Evolutionary conservation across 176 grass and related monocot species (phyloP), one percentile per base, ranked within the genome.

Genomic region (Puccinellia tenuiflora): DNA sequence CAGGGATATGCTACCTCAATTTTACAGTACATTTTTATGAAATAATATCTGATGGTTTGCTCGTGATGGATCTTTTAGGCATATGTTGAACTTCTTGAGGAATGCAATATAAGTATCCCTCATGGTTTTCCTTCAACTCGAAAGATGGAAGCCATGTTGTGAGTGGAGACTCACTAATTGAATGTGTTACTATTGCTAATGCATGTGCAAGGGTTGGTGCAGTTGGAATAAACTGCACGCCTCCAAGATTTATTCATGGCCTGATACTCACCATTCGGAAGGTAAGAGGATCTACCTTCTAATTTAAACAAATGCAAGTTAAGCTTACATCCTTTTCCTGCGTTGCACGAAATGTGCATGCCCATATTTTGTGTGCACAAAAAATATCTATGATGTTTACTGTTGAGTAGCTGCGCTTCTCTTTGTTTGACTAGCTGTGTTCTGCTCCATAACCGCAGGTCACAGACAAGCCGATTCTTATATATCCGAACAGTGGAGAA

Each of bases 401-500:
- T 75, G 26, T 6, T 55, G 83, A 29, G 5, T 4, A 69, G 55
- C n/a, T 57, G 21, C 18, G 24, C 13, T 59, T 40, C 11, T 29
- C 8, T 56, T 79, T 65, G 14, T 48, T 26, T 79, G 29, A 73
- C 65, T 68, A 63, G 0, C 25, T 90, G 70, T 45, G 45, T 51
- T 25, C 7, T 40, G 6, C 62, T 50, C 25, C 8, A 74, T 57
- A 82, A 46, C 76, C 16, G 40, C 81, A 97, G 95, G 82, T 91
- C 82, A 92, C 95, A 3, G 83, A 97, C 33, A 97, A 97, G 65
- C 95, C 95, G n/a, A 91, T 97, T 91, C 59, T 97, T 86, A 92
- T 97, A 86, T 97, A 97, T 77, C 95, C 95, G 43, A 97, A 97
- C 79, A 97, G 95, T 83, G 95, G 95, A 26, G 95, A 97, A 80